These are phyloP conservation scores for Vigna mungo DNA, from an alignment of 306 rosid genomes.

Conservation along the genomic window DNA sequence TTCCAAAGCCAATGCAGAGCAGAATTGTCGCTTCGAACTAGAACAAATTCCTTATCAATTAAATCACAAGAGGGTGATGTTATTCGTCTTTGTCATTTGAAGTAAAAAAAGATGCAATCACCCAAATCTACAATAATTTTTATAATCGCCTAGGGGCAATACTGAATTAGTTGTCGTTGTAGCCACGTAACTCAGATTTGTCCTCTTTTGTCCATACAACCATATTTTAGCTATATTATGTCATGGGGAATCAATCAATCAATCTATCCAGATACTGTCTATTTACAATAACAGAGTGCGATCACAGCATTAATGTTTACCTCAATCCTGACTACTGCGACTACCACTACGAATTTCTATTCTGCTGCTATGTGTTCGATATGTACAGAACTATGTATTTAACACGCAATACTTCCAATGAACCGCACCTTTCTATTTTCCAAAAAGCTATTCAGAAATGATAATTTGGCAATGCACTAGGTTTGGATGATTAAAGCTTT, in stretches of 20 bases:
- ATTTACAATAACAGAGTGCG: constrained; percentile 29
- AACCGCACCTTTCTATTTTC: constrained; percentile 26
- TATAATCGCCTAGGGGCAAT: no score
- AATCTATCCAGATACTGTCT: neutral
- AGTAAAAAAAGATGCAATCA: no score
- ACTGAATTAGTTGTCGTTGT: no score
- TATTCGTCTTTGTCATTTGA: no score
- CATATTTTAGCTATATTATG: no score
- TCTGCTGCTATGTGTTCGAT: constrained; percentile 37
- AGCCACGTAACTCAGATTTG: no score
- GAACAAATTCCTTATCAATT: no score
- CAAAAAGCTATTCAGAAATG: constrained; percentile 14
- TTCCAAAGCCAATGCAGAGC: no score
- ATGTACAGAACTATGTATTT: constrained; percentile 37
- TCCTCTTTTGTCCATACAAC: neutral
- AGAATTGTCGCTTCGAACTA: no score
- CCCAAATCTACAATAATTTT: no score
- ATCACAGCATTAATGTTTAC: constrained; percentile 17
- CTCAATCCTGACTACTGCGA: constrained; percentile 42
- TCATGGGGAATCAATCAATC: neutral
- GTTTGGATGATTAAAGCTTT: constrained; percentile 8
- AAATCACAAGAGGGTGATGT: no score
- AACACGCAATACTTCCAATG: constrained; percentile 36
- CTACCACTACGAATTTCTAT: constrained; percentile 36
- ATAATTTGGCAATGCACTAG: constrained; percentile 16